Conservation (phyloP, 2,329 filamentous ascomycete species). For the Colletotrichum costaricense region DNA sequence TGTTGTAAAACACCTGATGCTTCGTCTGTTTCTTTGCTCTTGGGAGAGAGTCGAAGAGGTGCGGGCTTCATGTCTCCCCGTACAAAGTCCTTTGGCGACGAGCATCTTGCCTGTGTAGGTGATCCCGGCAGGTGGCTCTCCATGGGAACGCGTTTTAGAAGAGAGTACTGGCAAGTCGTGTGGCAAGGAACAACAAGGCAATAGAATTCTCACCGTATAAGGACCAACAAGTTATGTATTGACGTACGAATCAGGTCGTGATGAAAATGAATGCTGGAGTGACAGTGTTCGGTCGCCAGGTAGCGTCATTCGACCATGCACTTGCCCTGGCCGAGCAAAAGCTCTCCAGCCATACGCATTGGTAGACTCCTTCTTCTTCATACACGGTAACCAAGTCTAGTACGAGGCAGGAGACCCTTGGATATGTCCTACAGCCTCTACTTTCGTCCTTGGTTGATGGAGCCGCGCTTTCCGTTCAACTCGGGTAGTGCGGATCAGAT, state of each 20-base stretch:
- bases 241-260: neutral
- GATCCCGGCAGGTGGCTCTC: conserved; percentile 16
- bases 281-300: neutral
- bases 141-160: neutral
- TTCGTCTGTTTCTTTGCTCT: neutral
- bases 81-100: neutral
- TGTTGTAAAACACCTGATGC: neutral
- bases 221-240: neutral
- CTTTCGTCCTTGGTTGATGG: neutral
- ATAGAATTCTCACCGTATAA: neutral
- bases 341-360: no score
- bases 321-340: neutral
- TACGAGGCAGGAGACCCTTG: neutral
- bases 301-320: neutral
- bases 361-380: neutral
- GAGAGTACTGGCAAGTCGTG: neutral
- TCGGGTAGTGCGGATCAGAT: neutral
- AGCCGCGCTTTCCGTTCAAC: neutral
- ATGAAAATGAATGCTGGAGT: neutral
- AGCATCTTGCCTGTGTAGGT: neutral
- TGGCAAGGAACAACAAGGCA: neutral
- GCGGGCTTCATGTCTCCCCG: neutral
- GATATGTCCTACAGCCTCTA: neutral
- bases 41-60: conserved; percentile 7
- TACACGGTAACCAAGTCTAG: neutral